Base-by-base conservation (phyloP, 2,329 filamentous ascomycete species). In the Stachybotrys echinatus region DNA sequence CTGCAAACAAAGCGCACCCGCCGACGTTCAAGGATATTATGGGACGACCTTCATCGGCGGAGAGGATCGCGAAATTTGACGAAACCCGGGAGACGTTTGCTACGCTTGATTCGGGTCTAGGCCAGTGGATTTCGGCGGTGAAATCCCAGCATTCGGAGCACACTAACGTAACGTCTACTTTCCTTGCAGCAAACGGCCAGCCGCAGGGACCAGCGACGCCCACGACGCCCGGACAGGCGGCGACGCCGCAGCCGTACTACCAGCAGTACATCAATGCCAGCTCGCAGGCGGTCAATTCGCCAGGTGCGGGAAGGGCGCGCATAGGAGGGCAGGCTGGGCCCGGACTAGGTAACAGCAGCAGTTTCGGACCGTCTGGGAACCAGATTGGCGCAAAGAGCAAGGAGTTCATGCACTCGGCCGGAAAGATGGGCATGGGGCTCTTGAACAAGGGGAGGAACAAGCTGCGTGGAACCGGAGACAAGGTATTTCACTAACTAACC, bases 361-460 rank as follows among this genome's bases (percentile, higher is more conserved):
- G 72, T 34, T 76, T 81, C 56, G 75, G 75, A 40, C 73, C 76
- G 51, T 81, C 81, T 45, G 71, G 79, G 53, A 75, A 80, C 55
- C 83, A 87, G 61, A 81, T 92, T 65, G 87, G 89, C 58, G 80
- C 85, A 38, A 92, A 92, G 74, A 85, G 92, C 65, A 96, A 96
- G 72, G 91, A 95, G 61, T 74, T 96, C 23, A 78, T 96, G 64
- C 88, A 94, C 56, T 86, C 87, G 20, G 92, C 92, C 49, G 90
- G 89, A 48, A 91, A 89, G 65, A 89, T 90, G 51, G 91, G 92
- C 45, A 96, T 96, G 74, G 92, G 92, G 48, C 70, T 96, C 55
- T 85, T 96, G 67, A 90, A 88, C 57, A 95, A 95, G 73, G 89
- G 92, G 58, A 92, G 88, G 72, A 92, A 81, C 72, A 92, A 89